Percentiles rank a stretch among this genome's conserved stretches.
Conservation (phyloP, 2,329 filamentous ascomycete genomes). For the Catunica adiposa region DNA sequence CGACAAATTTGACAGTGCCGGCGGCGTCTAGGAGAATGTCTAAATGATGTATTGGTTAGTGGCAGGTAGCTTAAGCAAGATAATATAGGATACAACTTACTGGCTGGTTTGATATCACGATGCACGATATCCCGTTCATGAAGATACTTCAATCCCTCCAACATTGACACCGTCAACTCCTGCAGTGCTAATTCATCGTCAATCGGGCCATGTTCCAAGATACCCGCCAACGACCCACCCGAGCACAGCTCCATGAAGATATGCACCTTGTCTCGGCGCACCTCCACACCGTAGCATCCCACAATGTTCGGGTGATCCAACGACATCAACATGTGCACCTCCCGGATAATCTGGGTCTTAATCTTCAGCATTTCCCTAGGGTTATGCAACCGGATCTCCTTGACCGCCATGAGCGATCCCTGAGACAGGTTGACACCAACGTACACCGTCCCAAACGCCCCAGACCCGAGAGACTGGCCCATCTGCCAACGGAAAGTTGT, state of each 20-base stretch:
- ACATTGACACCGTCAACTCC: conserved; percentile 85
- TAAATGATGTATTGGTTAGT: conserved; percentile 23
- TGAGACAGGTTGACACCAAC: conserved; percentile 94
- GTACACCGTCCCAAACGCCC: conserved; percentile 94
- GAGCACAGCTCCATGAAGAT: conserved; percentile 99
- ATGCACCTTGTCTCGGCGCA: conserved; percentile 97
- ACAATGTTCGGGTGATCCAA: conserved; percentile 96
- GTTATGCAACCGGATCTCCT: conserved; percentile 86
- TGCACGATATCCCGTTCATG: conserved; percentile 87
- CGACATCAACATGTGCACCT: conserved; percentile 91
- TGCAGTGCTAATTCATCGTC: conserved; percentile 96
- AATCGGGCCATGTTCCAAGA: conserved; percentile 89
- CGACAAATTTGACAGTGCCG: conserved; percentile 96
- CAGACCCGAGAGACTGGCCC: conserved; percentile 92
- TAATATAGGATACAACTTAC: conserved; percentile 34
- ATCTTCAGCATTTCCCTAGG: conserved; percentile 91
- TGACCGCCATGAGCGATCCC: conserved; percentile 93
- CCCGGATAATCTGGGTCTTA: conserved; percentile 83
- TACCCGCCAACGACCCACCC: conserved; percentile 72
- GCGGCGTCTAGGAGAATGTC: conserved; percentile 94
- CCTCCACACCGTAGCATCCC: conserved; percentile 93
- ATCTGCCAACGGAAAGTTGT: conserved; percentile 86
- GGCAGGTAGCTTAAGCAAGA: neutral
- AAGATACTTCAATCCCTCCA: conserved; percentile 85
- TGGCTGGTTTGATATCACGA: conserved; percentile 95